Conservation (phyloP, 768 basidiomycete genomes). For the Coprinellus aureogranulatus region DNA sequence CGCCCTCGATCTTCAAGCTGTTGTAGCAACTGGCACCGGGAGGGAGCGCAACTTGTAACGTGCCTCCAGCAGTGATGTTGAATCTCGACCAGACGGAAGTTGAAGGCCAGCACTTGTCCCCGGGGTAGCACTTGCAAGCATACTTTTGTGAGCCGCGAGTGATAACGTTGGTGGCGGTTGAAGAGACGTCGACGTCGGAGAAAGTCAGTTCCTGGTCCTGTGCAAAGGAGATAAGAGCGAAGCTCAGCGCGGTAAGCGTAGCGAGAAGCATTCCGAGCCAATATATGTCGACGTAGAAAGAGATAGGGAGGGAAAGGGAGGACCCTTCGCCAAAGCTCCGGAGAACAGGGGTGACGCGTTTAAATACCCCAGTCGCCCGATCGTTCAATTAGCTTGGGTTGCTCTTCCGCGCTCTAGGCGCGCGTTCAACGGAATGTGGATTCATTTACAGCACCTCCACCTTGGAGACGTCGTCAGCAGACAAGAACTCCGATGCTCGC, state of each 20-base stretch:
- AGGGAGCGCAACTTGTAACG: slow-evolving; percentile 10
- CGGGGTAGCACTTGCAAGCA: slow-evolving; percentile 13
- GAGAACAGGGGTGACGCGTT: no score
- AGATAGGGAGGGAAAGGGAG: no score
- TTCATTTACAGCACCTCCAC: no score
- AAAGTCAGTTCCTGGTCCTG: neutral
- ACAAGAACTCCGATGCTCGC: no score
- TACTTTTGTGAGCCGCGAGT: slow-evolving; percentile 2
- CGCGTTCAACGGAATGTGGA: no score
- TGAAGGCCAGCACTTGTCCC: slow-evolving; percentile 9
- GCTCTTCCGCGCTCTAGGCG: no score
- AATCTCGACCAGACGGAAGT: slow-evolving; percentile 4
- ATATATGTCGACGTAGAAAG: no score
- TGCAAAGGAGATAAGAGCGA: neutral
- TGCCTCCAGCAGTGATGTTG: slow-evolving; percentile 12
- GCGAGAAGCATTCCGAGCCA: no score
- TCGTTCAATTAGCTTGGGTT: no score
- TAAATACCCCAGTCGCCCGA: no score
- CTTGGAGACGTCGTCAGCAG: no score
- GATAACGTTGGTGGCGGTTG: neutral
- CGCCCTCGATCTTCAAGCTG: neutral
- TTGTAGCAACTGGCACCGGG: slow-evolving; percentile 12
- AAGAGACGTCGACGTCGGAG: neutral
- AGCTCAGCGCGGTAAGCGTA: neutral
- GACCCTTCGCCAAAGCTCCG: no score